Base-by-base conservation (phyloP, 78 protist species). In the Dictyostelium intermedium region DNA sequence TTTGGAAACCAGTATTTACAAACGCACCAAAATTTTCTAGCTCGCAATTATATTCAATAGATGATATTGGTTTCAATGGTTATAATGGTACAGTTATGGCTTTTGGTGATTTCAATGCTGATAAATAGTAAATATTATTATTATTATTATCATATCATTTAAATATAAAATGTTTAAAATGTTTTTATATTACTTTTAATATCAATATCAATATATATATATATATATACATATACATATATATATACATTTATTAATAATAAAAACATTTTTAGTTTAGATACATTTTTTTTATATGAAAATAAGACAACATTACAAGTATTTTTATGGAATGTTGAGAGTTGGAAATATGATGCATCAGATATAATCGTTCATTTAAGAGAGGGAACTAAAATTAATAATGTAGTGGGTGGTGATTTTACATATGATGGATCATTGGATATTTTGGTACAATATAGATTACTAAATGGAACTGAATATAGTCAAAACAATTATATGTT, bases 101-200 rank as follows among this genome's bases (percentile, higher is more conserved):
- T 20, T 91, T 91, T 82, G 95, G 95, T 35, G 95, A 91, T 73
- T 91, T 91, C 35, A 85, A 91, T 91, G 85, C 92, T 5, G 95
- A 91, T 69, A 91, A 85, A 82, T 91, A 85, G 87, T 91, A 70
- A 37, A 47, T 81, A 23, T 43, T n/a, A 20, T 3, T n/a, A n/a
- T n/a, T n/a, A n/a, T n/a, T n/a, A n/a, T n/a, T n/a, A n/a, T n/a
- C n/a, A n/a, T n/a, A n/a, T n/a, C n/a, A n/a, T n/a, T n/a, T n/a
- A n/a, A n/a, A n/a, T n/a, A n/a, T n/a, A n/a, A n/a, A n/a, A n/a
- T n/a, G n/a, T n/a, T n/a, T n/a, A n/a, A n/a, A n/a, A n/a, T n/a
- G n/a, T n/a, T n/a, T n/a, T n/a, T n/a, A n/a, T 13, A 34, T 34
- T 81, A 5, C 5, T 27, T 20, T 30, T 9, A 23, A 60, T 60